Conservation (phyloP, 2,329 filamentous ascomycete species). For the Arachnomyces sp. region DNA sequence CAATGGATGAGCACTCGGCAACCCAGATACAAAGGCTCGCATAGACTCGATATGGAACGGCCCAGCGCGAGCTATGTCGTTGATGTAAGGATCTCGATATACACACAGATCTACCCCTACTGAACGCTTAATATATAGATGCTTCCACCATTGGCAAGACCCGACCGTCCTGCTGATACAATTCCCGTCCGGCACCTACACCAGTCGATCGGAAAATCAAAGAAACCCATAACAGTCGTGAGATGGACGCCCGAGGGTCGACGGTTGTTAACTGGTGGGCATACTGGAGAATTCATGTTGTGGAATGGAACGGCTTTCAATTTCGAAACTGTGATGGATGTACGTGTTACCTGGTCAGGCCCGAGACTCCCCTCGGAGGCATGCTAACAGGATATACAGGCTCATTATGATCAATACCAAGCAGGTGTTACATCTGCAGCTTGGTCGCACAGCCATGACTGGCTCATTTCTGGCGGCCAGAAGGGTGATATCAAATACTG, state of each 20-base stretch:
- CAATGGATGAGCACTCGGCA: constrained; percentile 85
- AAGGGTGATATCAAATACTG: constrained; percentile 96
- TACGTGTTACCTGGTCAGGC: constrained; percentile 19
- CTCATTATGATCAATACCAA: constrained; percentile 60
- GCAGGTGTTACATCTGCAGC: constrained; percentile 37
- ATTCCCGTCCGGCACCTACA: constrained; percentile 94
- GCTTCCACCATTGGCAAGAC: constrained; percentile 71
- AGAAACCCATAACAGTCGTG: constrained; percentile 94
- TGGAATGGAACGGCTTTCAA: constrained; percentile 99
- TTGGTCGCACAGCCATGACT: constrained; percentile 94
- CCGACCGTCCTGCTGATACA: constrained; percentile 69
- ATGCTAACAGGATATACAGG: constrained; percentile 33
- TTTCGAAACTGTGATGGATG: constrained; percentile 97
- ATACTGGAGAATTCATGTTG: constrained; percentile 93
- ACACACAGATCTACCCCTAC: constrained; percentile 1
- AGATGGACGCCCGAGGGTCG: constrained; percentile 96
- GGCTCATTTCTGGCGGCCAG: constrained; percentile 92
- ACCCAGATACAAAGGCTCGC: constrained; percentile 65
- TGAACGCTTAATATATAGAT: constrained; percentile 50
- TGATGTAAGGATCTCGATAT: constrained; percentile 54
- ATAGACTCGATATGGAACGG: constrained; percentile 68
- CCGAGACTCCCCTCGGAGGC: too few species aligned
- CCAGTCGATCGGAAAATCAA: constrained; percentile 97
- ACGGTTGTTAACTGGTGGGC: constrained; percentile 82
- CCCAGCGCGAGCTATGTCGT: constrained; percentile 85